phyloP scores from a whole-genome alignment of 129 eudicot species.

The Centrapalus pauciflorus region DNA sequence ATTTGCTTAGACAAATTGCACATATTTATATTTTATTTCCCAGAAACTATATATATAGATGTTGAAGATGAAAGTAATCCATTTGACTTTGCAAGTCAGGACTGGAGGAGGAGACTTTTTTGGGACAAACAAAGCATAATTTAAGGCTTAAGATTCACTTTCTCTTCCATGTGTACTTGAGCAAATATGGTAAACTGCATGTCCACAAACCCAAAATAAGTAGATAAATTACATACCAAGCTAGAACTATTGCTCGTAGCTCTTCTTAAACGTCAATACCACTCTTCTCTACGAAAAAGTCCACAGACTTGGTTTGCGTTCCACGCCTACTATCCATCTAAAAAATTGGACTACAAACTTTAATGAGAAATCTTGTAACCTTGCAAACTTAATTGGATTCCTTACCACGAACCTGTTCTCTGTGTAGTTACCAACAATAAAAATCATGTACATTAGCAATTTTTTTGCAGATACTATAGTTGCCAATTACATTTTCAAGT shows the following conservation, averaged over 20 bases:
- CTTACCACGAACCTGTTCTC: not conserved
- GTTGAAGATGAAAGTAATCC: not conserved
- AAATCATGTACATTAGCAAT: not conserved
- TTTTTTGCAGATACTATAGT: not conserved
- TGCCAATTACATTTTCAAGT: not conserved
- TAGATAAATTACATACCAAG: not conserved
- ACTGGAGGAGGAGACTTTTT: not conserved
- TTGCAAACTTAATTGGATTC: not conserved
- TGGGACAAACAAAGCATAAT: not conserved
- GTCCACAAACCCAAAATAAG: not conserved
- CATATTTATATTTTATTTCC: not conserved
- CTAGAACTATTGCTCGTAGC: too few species aligned
- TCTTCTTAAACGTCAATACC: not conserved
- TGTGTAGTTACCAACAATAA: not conserved
- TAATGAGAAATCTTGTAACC: not conserved
- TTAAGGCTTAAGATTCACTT: not conserved
- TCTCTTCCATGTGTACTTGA: not conserved
- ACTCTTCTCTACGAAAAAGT: not conserved
- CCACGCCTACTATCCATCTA: not conserved
- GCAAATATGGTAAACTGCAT: not conserved
- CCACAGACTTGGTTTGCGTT: not conserved
- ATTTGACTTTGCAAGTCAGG: not conserved
- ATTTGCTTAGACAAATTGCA: not conserved
- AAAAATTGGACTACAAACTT: not conserved
- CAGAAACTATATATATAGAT: not conserved